Conservation (phyloP, 768 basidiomycete genomes). For the Psilocybe cyanescens region DNA sequence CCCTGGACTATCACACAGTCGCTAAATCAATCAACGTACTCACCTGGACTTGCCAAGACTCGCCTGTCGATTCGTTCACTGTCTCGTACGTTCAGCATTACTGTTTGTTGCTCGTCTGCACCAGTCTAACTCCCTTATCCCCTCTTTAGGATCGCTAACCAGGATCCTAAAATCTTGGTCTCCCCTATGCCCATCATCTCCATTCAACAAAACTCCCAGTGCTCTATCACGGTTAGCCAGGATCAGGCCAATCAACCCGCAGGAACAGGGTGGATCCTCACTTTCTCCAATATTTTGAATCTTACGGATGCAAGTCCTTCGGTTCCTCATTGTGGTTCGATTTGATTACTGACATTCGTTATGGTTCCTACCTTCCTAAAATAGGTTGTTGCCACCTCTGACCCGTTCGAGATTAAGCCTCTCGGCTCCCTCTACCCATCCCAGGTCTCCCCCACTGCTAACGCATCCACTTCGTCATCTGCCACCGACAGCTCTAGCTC, state of each 20-base stretch:
- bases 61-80: conserved; percentile 45
- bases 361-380: not conserved
- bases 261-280: conserved; percentile 52
- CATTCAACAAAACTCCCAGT: conserved; percentile 57
- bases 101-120: not conserved
- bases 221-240: conserved; percentile 55
- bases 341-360: not conserved
- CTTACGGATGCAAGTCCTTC: conserved; percentile 49
- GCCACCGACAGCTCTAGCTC: conserved; percentile 17
- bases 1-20: conserved; percentile 40
- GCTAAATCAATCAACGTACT: conserved; percentile 59
- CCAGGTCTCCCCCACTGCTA: conserved; percentile 33
- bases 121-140: not conserved
- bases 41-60: conserved; percentile 57
- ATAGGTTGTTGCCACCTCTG: conserved; percentile 60
- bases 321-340: not conserved
- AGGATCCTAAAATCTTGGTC: conserved; percentile 37
- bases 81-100: conserved; percentile 47
- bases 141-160: conserved; percentile 12
- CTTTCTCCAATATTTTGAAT: conserved; percentile 55
- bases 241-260: conserved; percentile 46
- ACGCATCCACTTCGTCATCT: conserved; percentile 26
- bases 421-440: conserved; percentile 56
- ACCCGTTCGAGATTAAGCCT: conserved; percentile 64
- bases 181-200: conserved; percentile 52